Evolutionary conservation across 2,329 filamentous ascomycete genomes (phyloP).

Genomic region (Dichotomopilus funicola): DNA sequence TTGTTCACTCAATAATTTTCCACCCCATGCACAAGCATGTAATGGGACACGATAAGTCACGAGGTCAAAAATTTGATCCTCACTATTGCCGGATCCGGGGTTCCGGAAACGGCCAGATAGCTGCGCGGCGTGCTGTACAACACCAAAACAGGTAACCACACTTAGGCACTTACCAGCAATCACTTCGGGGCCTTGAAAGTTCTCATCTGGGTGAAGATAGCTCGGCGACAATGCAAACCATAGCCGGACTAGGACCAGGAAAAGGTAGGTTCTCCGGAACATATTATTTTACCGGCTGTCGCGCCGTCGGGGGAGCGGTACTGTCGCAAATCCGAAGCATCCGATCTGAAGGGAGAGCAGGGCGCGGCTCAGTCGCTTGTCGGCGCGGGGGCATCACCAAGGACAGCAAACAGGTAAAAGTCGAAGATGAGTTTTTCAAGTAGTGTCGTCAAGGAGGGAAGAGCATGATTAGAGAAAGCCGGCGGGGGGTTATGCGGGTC

Average conservation of each 20-base stretch:
- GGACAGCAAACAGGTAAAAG: neutral
- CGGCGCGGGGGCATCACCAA: conserved; percentile 19
- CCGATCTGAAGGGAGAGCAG: conserved; percentile 10
- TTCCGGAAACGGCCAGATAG: neutral
- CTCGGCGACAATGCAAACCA: conserved; percentile 93
- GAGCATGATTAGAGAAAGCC: conserved; percentile 15
- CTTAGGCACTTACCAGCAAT: conserved; percentile 65
- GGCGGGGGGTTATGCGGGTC: neutral
- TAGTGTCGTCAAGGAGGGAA: neutral
- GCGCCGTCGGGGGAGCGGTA: conserved; percentile 15
- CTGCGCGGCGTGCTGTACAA: neutral
- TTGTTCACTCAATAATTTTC: too few relatives aligned
- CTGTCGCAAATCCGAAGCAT: conserved; percentile 22
- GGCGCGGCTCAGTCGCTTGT: conserved; percentile 10
- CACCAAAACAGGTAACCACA: neutral
- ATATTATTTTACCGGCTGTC: conserved; percentile 42
- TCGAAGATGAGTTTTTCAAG: conserved; percentile 2
- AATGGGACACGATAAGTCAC: too few relatives aligned
- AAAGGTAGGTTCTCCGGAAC: conserved; percentile 86
- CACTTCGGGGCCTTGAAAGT: conserved; percentile 96
- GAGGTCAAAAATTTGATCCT: neutral
- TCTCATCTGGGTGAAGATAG: conserved; percentile 97
- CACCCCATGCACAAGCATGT: too few relatives aligned
- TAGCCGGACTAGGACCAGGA: conserved; percentile 78
- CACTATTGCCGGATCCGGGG: too few relatives aligned